Conservation (phyloP, 139 green algal genomes). For the Chlorella sp. region DNA sequence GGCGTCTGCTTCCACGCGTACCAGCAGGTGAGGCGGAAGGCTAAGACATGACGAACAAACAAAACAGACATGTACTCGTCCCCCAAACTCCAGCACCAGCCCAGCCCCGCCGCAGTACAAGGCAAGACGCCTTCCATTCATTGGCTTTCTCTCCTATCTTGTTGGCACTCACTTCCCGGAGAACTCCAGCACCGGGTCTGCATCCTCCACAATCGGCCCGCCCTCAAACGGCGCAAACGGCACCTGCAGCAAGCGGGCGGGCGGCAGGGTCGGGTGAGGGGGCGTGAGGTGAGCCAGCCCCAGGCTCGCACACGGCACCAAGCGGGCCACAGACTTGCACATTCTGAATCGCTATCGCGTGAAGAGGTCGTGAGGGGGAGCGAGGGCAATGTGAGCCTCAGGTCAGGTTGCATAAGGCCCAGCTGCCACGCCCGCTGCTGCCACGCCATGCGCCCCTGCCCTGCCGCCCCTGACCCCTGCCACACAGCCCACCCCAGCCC, state of each 20-base stretch:
- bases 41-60: too few relatives aligned
- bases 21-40: constrained; percentile 70
- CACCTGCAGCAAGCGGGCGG: constrained; percentile 40
- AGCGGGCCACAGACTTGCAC: too few relatives aligned
- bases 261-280: neutral
- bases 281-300: neutral
- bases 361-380: too few relatives aligned
- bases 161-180: constrained; percentile 17
- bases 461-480: too few relatives aligned
- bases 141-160: too few relatives aligned
- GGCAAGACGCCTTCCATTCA: too few relatives aligned
- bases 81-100: too few relatives aligned
- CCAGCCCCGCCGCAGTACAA: neutral
- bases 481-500: neutral
- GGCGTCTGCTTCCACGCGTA: constrained; percentile 97
- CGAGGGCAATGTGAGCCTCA: too few relatives aligned
- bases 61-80: too few relatives aligned
- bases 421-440: too few relatives aligned
- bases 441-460: neutral
- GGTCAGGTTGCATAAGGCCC: too few relatives aligned
- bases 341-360: too few relatives aligned
- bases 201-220: constrained; percentile 67
- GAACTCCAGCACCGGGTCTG: constrained; percentile 78
- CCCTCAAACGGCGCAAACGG: constrained; percentile 82
- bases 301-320: neutral